Conservation (phyloP, 306 rosid species). For the Castanea mollissima region DNA sequence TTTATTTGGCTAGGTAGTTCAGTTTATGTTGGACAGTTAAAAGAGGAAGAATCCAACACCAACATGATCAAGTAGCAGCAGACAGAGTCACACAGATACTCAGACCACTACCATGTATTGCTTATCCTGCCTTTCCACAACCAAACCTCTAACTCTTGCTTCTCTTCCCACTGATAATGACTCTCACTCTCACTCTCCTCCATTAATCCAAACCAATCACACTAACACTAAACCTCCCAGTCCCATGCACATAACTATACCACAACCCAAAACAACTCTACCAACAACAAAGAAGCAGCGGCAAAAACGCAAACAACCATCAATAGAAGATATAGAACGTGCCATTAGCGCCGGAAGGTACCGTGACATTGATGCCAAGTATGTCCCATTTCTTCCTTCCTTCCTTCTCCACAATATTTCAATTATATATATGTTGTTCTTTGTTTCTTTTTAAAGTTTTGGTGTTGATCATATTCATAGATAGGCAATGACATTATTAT, state of each 20-base stretch:
- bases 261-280: conserved; percentile 10
- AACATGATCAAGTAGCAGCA: not conserved
- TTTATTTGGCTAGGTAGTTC: not conserved
- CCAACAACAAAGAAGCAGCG: conserved; percentile 12
- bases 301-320: conserved; percentile 37
- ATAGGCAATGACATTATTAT: not conserved
- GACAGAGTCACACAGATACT: not conserved
- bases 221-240: not conserved
- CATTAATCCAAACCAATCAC: conserved; percentile 16
- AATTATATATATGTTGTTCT: not conserved
- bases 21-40: not conserved
- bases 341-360: conserved; percentile 82
- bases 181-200: conserved; percentile 15
- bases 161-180: conserved; percentile 29
- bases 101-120: conserved; percentile 37
- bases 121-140: conserved; percentile 34
- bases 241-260: not conserved
- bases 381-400: not conserved
- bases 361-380: conserved; percentile 63
- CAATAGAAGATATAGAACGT: conserved; percentile 66
- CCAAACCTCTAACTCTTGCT: conserved; percentile 33
- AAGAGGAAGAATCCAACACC: not conserved
- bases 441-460: not conserved
- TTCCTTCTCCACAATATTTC: not conserved
- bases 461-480: not conserved